Percentiles rank a stretch among this genome's conserved stretches.
These are phyloP conservation scores for Naganishia vaughanmartiniae DNA, from an alignment of 768 basidiomycete genomes.

Conservation along the genomic window DNA sequence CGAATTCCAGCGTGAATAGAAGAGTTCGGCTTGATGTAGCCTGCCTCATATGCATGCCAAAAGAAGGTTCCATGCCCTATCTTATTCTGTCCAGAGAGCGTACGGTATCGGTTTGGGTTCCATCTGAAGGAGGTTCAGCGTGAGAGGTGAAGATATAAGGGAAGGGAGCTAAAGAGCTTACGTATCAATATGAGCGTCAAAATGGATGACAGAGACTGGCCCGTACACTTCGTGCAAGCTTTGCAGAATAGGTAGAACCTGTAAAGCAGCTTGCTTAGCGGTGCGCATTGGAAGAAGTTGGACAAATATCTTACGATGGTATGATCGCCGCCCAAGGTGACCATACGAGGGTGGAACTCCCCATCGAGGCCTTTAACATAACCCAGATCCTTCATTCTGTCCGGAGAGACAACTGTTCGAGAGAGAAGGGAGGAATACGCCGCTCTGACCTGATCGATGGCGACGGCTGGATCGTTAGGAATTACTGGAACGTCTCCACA, in stretches of 20 bases:
- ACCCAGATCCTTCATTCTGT: slow-evolving; percentile 32
- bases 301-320: slow-evolving; percentile 63
- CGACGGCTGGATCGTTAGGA: slow-evolving; percentile 78
- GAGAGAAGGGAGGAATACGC: slow-evolving; percentile 74
- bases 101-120: slow-evolving; percentile 51
- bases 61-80: slow-evolving; percentile 87
- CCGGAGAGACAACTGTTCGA: slow-evolving; percentile 55
- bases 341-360: slow-evolving; percentile 67
- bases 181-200: slow-evolving; percentile 80
- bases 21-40: slow-evolving; percentile 64
- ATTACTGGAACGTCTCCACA: slow-evolving; percentile 82
- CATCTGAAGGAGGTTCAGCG: slow-evolving; percentile 13
- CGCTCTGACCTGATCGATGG: slow-evolving; percentile 80
- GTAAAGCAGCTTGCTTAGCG: not conserved
- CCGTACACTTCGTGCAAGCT: slow-evolving; percentile 72
- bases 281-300: slow-evolving; percentile 40
- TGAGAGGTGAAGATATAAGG: not conserved
- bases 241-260: slow-evolving; percentile 69
- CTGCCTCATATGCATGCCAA: slow-evolving; percentile 72
- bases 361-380: slow-evolving; percentile 56
- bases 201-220: slow-evolving; percentile 60
- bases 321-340: slow-evolving; percentile 84
- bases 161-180: slow-evolving; percentile 54
- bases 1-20: slow-evolving; percentile 83
- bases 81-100: slow-evolving; percentile 57